Percentiles rank a stretch among this genome's conserved stretches.
These are phyloP conservation scores for Amphirosellinia nigrospora DNA, from an alignment of 495 filamentous ascomycete genomes.

Conservation along the genomic window DNA sequence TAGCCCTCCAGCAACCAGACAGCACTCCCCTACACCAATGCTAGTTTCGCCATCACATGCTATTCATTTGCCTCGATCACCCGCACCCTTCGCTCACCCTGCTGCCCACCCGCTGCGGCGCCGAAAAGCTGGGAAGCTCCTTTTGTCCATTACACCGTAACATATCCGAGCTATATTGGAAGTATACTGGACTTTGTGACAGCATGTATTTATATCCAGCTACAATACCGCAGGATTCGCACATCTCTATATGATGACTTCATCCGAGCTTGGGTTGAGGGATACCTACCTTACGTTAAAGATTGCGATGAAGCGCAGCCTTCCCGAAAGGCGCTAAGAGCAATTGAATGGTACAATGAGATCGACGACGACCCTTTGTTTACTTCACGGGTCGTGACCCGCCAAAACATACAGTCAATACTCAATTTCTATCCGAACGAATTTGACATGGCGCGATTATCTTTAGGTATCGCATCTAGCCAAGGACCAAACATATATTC, in stretches of 20 bases:
- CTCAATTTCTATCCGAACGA: conserved; percentile 35
- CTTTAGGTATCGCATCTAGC: conserved; percentile 17
- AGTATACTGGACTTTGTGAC: conserved; percentile 59
- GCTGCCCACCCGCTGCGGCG: neutral
- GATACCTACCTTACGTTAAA: conserved; percentile 50
- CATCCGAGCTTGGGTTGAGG: conserved; percentile 55
- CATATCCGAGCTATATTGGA: conserved; percentile 65
- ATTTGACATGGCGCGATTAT: conserved; percentile 17
- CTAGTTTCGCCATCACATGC: neutral
- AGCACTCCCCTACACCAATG: neutral
- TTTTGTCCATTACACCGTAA: conserved; percentile 52
- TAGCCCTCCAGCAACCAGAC: neutral
- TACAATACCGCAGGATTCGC: conserved; percentile 36
- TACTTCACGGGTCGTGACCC: conserved; percentile 43
- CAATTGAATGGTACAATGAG: conserved; percentile 52
- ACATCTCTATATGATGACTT: conserved; percentile 70
- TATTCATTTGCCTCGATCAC: conserved; percentile 42
- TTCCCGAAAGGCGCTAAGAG: conserved; percentile 36
- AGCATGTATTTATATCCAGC: conserved; percentile 60
- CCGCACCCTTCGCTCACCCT: conserved; percentile 26
- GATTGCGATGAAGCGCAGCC: conserved; percentile 25
- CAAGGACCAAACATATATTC: neutral
- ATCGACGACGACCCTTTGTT: conserved; percentile 49
- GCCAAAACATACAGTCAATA: conserved; percentile 42
- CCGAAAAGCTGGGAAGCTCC: conserved; percentile 26